These are phyloP conservation scores for Pestalotiopsis sp. DNA, from an alignment of 2,329 filamentous ascomycete species.

Conservation along the genomic window DNA sequence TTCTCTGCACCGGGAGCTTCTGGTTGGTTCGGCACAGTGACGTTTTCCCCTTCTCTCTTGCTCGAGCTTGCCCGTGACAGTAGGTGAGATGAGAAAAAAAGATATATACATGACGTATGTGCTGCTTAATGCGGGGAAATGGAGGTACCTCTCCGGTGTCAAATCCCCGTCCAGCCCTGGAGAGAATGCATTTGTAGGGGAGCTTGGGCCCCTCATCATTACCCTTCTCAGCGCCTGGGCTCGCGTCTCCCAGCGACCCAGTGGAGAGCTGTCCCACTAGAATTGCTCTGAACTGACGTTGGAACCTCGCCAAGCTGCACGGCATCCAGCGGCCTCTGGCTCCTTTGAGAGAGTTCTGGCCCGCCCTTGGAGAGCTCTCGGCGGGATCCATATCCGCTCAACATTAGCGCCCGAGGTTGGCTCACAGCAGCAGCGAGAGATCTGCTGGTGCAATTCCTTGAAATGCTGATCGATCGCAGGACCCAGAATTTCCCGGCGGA, in stretches of 20 bases:
- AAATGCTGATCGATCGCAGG: neutral
- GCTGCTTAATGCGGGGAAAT: slow-evolving; percentile 22
- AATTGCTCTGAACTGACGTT: no score
- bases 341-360: neutral
- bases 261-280: no score
- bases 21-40: neutral
- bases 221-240: neutral
- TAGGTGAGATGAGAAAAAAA: neutral
- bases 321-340: no score
- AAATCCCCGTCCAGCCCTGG: neutral
- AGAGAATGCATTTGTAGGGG: neutral
- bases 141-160: slow-evolving; percentile 10
- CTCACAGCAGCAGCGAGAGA: neutral
- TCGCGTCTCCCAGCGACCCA: no score
- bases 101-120: slow-evolving; percentile 30
- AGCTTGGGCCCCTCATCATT: slow-evolving; percentile 8
- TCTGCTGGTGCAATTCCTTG: neutral
- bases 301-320: no score
- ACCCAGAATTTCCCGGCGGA: neutral
- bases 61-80: neutral
- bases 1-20: neutral
- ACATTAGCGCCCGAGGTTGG: neutral
- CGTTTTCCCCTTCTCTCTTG: neutral
- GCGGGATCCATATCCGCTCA: neutral
- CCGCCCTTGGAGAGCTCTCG: neutral